These are phyloP conservation scores for Luzula sylvatica DNA, from an alignment of 176 grass and related monocot genomes.

Conservation along the genomic window DNA sequence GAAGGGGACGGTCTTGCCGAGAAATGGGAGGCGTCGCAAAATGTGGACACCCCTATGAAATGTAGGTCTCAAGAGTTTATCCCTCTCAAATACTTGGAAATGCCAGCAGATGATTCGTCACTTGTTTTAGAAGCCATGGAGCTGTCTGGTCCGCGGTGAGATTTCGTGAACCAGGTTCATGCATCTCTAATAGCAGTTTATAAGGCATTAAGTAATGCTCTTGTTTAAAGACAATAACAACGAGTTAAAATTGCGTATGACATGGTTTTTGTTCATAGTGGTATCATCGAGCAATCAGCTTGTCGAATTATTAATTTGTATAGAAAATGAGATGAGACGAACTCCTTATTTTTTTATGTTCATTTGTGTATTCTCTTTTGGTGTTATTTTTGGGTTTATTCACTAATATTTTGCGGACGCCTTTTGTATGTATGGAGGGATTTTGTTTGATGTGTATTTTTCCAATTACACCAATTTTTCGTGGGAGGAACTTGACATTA, in stretches of 20 bases:
- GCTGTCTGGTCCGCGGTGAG: constrained; percentile 80
- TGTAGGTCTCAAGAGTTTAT: constrained; percentile 5
- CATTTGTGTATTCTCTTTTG: too few species aligned
- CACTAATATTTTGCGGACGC: neutral
- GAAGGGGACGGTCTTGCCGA: constrained; percentile 42
- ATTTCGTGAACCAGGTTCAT: neutral
- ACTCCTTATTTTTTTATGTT: too few species aligned
- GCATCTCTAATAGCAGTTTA: neutral
- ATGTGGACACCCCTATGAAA: constrained; percentile 9
- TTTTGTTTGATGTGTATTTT: neutral
- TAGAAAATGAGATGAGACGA: constrained; percentile 5
- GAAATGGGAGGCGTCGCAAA: constrained; percentile 56
- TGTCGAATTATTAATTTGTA: constrained; percentile 14
- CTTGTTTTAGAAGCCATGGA: constrained; percentile 41
- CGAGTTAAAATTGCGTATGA: too few species aligned
- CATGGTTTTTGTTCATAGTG: neutral
- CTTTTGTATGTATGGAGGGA: neutral
- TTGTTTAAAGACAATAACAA: neutral
- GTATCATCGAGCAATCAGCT: neutral
- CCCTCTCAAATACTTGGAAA: constrained; percentile 36
- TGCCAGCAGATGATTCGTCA: constrained; percentile 24
- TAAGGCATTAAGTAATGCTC: neutral
- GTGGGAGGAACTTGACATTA: too few species aligned
- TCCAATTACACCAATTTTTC: too few species aligned
- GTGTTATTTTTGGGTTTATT: too few species aligned